These are phyloP conservation scores for Dendrobium catenatum DNA, from an alignment of 106 monocot genomes.

Conservation along the genomic window DNA sequence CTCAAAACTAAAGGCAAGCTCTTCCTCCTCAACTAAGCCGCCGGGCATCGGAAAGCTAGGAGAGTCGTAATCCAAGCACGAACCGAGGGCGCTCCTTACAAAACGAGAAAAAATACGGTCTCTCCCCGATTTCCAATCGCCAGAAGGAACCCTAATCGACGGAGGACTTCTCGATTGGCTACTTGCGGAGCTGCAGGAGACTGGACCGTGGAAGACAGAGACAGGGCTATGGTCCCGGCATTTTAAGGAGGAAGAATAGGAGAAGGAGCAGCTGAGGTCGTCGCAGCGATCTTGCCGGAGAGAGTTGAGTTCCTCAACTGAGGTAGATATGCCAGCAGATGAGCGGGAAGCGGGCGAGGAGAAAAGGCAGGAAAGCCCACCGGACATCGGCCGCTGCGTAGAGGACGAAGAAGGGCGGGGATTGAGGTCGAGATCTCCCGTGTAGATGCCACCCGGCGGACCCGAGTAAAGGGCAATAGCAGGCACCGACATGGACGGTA, in stretches of 20 bases:
- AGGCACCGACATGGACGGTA: slow-evolving; percentile 62
- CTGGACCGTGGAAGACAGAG: slow-evolving; percentile 72
- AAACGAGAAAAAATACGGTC: slow-evolving; percentile 55
- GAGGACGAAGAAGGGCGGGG: slow-evolving; percentile 27
- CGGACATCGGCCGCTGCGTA: slow-evolving; percentile 34
- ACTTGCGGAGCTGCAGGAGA: slow-evolving; percentile 37
- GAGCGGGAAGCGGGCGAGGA: slow-evolving; percentile 28
- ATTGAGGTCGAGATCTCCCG: slow-evolving; percentile 51
- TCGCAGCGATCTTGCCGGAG: slow-evolving; percentile 33
- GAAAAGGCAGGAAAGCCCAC: slow-evolving; percentile 82
- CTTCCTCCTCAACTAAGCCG: slow-evolving; percentile 18
- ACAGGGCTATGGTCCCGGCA: slow-evolving; percentile 73
- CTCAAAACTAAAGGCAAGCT: slow-evolving; percentile 29
- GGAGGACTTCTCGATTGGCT: slow-evolving; percentile 16
- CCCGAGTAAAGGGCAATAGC: slow-evolving; percentile 77
- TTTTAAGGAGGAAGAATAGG: slow-evolving; percentile 50
- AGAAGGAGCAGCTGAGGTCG: slow-evolving; percentile 48
- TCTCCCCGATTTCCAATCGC: slow-evolving; percentile 32
- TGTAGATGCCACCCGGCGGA: slow-evolving; percentile 47
- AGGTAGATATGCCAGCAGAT: slow-evolving; percentile 13
- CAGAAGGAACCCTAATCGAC: slow-evolving; percentile 27
- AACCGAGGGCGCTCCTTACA: slow-evolving; percentile 72
- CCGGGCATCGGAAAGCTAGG: slow-evolving; percentile 24
- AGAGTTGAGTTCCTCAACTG: slow-evolving; percentile 28
- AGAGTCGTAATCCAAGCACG: slow-evolving; percentile 70